Evolutionary conservation across 495 filamentous ascomycete genomes (phyloP), one percentile per base, ranked within the genome.

Genomic region (Hypoxylon subgilvum): DNA sequence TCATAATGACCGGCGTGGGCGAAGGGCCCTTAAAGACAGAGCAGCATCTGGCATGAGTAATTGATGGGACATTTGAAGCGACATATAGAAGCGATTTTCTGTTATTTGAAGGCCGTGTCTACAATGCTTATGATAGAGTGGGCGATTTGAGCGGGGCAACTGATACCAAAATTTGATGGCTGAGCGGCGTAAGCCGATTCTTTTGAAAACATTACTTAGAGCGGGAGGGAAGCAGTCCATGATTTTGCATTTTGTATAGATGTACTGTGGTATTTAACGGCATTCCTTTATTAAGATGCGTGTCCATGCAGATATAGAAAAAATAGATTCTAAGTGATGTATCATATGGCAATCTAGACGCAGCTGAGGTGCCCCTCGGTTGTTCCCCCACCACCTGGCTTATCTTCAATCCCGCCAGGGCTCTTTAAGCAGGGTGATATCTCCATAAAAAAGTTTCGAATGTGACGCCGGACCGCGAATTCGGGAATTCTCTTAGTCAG

Each of bases 1-100:
- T 97, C 17, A 98, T 98, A 57, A 69, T 90, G 79, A 97, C 94
- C 1, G 80, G 88, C 32, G 94, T 98, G 19, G 94, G 94, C 0
- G 91, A 94, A 71, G 95, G 94, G 0, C 94, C 94, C 0, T 71
- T 88, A 41, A 89, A 81, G 71, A 86, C 89, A 12, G 77, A 91
- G 25, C 87, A 93, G 49, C 86, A 87, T 63, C 77, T 98, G 63
- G 84, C 53, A 2, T 68, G 8, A 57, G 36, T 9, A 8, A 14
- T n/a, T 36, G 21, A 19, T 13, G n/a, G 13, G 31, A 5, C 43
- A 4, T 21, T 2, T 21, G 23, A 27, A 27, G 16, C 23, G 7
- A 17, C 25, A 28, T 23, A 2, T 25, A 8, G 21, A 18, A 16
- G n/a, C n/a, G n/a, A n/a, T n/a, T n/a, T n/a, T n/a, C n/a, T n/a